phyloP scores from a whole-genome alignment of 345 rosid genomes.

The Cardamine occulta region DNA sequence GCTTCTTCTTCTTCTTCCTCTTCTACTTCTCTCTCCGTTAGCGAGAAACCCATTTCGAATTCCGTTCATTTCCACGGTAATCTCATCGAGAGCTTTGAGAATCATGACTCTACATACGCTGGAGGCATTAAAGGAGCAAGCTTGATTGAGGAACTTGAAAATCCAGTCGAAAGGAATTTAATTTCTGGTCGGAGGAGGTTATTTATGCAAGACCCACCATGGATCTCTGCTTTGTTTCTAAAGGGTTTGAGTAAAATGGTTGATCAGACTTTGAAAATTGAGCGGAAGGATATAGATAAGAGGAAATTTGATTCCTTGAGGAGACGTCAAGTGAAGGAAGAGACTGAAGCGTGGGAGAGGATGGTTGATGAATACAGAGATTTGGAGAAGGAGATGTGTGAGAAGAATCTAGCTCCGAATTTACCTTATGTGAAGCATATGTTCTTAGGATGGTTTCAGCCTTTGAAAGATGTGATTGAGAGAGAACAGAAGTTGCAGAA shows the following conservation, averaged over 20 bases:
- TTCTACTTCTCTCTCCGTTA: constrained; percentile 51
- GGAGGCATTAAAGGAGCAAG: constrained; percentile 35
- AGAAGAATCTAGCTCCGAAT: constrained; percentile 79
- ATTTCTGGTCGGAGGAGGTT: constrained; percentile 44
- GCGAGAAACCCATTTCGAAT: constrained; percentile 36
- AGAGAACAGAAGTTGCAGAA: constrained; percentile 73
- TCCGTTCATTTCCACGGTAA: constrained; percentile 46
- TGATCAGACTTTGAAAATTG: constrained; percentile 52
- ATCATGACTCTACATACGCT: constrained; percentile 37
- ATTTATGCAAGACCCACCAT: constrained; percentile 76
- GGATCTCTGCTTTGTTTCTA: constrained; percentile 73
- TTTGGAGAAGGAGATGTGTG: constrained; percentile 77
- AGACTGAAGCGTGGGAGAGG: constrained; percentile 94
- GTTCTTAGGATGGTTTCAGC: constrained; percentile 93
- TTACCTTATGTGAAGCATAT: constrained; percentile 78
- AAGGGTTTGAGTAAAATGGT: constrained; percentile 60
- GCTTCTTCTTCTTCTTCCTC: constrained; percentile 46
- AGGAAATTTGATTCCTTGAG: constrained; percentile 65
- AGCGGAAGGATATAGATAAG: constrained; percentile 59
- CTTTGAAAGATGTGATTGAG: constrained; percentile 74
- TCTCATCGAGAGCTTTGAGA: constrained; percentile 54
- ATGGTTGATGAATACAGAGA: constrained; percentile 77
- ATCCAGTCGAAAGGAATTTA: constrained; percentile 45
- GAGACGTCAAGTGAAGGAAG: constrained; percentile 81
- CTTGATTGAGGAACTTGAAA: constrained; percentile 44